Base-by-base conservation (phyloP, 768 basidiomycete genomes). In the Leucocoprinus leucothites region DNA sequence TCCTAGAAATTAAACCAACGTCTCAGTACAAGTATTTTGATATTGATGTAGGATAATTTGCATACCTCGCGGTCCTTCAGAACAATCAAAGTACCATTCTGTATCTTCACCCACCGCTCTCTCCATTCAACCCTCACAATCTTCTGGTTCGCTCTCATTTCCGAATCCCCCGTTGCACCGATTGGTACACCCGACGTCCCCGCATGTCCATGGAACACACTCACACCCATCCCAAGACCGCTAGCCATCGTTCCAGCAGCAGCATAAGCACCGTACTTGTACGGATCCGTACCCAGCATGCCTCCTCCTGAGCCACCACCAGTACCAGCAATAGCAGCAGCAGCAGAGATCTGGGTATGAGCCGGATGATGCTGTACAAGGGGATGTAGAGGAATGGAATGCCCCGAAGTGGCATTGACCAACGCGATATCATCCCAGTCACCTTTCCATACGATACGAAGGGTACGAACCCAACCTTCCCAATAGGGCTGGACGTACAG, bases 21-120 rank as follows among this genome's bases (percentile, higher is more conserved):
- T 11, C 45, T n/a, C n/a, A n/a, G n/a, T n/a, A n/a, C n/a, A 9
- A 53, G 48, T 45, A 36, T n/a, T 14, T 22, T 51, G 28, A 36
- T 34, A 53, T 28, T 35, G 41, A 45, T 35, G 52, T 26, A 41
- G 43, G 48, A 18, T 19, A 35, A 24, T 44, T 24, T 22, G 71
- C 77, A 51, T 61, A 87, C 87, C 57, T 74, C 67, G 25, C 78
- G 74, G 22, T 78, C 74, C 61, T 78, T 82, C 61, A 74, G 82
- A 14, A 89, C 63, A 48, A 68, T 73, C n/a, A 89, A 64, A 19
- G 72, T 61, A 0, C 84, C 86, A 21, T 82, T 77, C 51, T 75
- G 71, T 25, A 89, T 76, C n/a, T 87, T 71, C 42, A 83, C 71
- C 81, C 84, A 87, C 3, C 84, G 69, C 16, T 81, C 74, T 41